Conservation (phyloP, 345 rosid species). For the Trapa bicornis region DNA sequence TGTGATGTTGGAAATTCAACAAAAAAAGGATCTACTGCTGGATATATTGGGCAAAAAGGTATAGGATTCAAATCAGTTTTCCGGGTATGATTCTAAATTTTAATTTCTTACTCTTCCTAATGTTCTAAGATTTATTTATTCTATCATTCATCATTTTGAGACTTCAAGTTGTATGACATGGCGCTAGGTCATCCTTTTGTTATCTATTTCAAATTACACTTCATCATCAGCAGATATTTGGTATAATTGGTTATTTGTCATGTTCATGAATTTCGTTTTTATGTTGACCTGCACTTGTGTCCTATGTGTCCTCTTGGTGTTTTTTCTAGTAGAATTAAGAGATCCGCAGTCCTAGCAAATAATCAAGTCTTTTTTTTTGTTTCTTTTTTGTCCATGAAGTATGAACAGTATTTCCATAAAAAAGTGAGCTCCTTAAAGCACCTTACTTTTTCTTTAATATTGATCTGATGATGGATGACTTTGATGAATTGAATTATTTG, state of each 20-base stretch:
- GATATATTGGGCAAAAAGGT: conserved; percentile 96
- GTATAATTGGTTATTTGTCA: too few species aligned
- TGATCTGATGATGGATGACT: not conserved
- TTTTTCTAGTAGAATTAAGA: too few species aligned
- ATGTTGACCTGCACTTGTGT: too few species aligned
- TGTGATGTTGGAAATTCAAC: conserved; percentile 98
- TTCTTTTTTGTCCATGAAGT: not conserved
- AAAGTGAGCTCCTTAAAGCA: not conserved
- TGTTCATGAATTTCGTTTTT: too few species aligned
- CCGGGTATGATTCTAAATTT: conserved; percentile 43
- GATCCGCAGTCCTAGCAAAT: not conserved
- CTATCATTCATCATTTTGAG: not conserved
- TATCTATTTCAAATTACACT: too few species aligned
- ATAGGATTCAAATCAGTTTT: conserved; percentile 98
- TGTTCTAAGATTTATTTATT: not conserved
- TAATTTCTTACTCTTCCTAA: conserved; percentile 5
- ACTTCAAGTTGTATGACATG: not conserved
- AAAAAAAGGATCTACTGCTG: conserved; percentile 63
- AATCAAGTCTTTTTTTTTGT: not conserved
- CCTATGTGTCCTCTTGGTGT: too few species aligned
- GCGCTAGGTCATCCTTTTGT: not conserved
- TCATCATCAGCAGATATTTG: too few species aligned
- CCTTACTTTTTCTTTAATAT: not conserved
- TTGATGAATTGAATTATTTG: not conserved
- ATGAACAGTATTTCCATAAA: not conserved